These are phyloP conservation scores for Aspergillus versicolor DNA, from an alignment of 2,329 filamentous ascomycete genomes.

Conservation along the genomic window DNA sequence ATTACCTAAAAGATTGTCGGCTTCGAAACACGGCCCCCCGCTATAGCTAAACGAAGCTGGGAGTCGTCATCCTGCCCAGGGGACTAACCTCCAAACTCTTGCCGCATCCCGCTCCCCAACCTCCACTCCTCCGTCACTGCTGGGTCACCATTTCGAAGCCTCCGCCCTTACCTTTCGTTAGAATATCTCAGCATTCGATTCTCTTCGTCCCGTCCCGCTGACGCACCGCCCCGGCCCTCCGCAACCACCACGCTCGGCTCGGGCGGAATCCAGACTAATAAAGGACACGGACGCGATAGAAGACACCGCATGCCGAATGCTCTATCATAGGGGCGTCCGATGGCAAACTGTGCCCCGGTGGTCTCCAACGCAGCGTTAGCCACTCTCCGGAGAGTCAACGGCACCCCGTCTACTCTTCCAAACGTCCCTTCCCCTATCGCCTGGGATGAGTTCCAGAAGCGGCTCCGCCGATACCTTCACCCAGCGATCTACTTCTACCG, in stretches of 20 bases:
- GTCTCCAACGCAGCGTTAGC: conserved; percentile 23
- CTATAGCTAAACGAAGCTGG: conserved; percentile 3
- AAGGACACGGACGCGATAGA: conserved; percentile 26
- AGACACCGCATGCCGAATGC: conserved; percentile 37
- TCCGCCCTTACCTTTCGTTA: background rate
- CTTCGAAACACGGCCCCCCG: conserved; percentile 4
- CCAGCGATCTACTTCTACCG: conserved; percentile 36
- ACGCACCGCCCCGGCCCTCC: background rate
- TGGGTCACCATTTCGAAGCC: background rate
- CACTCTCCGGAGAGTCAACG: conserved; percentile 23
- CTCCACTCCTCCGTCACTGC: background rate
- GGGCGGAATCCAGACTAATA: background rate
- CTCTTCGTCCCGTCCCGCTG: background rate
- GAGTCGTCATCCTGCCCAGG: conserved; percentile 19
- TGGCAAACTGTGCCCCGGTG: conserved; percentile 36
- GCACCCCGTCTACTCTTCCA: conserved; percentile 19
- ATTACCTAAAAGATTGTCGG: background rate
- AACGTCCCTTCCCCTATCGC: conserved; percentile 19
- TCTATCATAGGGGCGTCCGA: conserved; percentile 34
- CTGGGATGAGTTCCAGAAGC: conserved; percentile 45
- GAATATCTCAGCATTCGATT: background rate
- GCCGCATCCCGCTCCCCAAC: conserved; percentile 13
- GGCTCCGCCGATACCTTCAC: conserved; percentile 35
- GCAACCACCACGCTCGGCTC: background rate
- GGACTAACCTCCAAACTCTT: background rate